Evolutionary conservation across 2,329 filamentous ascomycete genomes (phyloP).

Genomic region (Colletotrichum musicola): DNA sequence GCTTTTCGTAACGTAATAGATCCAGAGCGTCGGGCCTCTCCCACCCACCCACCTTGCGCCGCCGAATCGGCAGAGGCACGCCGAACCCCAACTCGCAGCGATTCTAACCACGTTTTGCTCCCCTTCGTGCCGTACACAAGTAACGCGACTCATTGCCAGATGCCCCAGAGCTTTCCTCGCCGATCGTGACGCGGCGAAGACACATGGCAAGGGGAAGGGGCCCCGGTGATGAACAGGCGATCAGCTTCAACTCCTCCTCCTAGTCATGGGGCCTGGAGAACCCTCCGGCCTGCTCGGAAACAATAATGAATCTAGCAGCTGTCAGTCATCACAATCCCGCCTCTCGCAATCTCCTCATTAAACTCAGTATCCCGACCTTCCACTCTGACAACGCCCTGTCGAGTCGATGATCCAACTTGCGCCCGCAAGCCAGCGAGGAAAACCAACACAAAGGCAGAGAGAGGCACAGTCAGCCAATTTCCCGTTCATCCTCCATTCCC

Average conservation of each 20-base stretch:
- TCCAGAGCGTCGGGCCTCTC: slow-evolving; percentile 32
- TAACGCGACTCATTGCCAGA: background rate
- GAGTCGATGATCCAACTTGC: background rate
- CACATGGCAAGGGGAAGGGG: background rate
- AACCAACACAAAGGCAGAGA: background rate
- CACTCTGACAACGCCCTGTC: background rate
- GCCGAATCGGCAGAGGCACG: background rate
- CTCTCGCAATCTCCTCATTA: slow-evolving; percentile 3
- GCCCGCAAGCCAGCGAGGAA: background rate
- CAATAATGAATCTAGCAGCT: background rate
- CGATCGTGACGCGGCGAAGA: background rate
- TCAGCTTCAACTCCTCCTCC: no score
- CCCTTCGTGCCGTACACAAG: no score
- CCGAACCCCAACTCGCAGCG: no score
- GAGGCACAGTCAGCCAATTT: background rate
- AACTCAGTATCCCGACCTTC: no score
- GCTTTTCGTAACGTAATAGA: slow-evolving; percentile 37
- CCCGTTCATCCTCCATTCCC: background rate
- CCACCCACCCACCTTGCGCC: background rate
- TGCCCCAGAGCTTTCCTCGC: background rate
- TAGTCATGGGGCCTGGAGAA: background rate
- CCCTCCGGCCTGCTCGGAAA: background rate
- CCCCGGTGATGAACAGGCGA: no score
- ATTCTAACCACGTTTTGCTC: background rate
- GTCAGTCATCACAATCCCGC: background rate